Evolutionary conservation across 2,329 filamentous ascomycete genomes (phyloP).

Genomic region (Ilyonectria sp.): DNA sequence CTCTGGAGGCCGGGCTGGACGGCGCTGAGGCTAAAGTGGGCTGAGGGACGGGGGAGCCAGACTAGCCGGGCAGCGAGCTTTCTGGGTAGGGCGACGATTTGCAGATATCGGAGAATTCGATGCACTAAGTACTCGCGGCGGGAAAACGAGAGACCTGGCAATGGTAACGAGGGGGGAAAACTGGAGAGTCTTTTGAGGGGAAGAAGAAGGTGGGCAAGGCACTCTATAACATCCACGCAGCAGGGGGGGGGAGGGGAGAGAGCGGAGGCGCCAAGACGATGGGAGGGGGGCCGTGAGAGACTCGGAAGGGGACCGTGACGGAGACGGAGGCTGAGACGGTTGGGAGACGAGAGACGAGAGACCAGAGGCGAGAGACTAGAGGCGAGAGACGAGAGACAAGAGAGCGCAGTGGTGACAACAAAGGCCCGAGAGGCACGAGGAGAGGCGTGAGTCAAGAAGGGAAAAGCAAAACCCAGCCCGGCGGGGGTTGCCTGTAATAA

Average conservation of each 20-base stretch:
- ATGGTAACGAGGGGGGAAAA: conserved; percentile 4
- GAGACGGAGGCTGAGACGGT: conserved; percentile 33
- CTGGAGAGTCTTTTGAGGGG: conserved; percentile 6
- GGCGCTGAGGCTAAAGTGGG: conserved; percentile 18
- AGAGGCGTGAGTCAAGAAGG: conserved; percentile 25
- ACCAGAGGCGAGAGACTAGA: conserved; percentile 28
- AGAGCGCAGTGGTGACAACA: conserved; percentile 20
- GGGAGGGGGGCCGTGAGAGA: background rate
- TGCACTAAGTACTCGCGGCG: background rate
- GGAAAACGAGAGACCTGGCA: background rate
- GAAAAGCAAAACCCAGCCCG: conserved; percentile 40
- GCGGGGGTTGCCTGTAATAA: conserved; percentile 34
- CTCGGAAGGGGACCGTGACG: background rate
- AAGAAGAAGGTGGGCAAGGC: conserved; percentile 6
- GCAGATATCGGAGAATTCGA: background rate
- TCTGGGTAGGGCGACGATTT: background rate
- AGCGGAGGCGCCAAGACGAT: background rate
- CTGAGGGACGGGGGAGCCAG: background rate
- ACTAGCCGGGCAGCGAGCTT: background rate
- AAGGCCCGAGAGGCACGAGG: background rate
- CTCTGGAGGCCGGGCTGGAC: conserved; percentile 18
- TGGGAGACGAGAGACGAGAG: conserved; percentile 36
- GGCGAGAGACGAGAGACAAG: conserved; percentile 40
- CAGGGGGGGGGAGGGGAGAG: conserved; percentile 15
- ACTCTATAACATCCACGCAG: conserved; percentile 22